A percentile compares a stretch with the other conserved stretches of the same genome.
phyloP scores from a whole-genome alignment of 352 stramenopile species.

The Phytophthora chlamydospora region DNA sequence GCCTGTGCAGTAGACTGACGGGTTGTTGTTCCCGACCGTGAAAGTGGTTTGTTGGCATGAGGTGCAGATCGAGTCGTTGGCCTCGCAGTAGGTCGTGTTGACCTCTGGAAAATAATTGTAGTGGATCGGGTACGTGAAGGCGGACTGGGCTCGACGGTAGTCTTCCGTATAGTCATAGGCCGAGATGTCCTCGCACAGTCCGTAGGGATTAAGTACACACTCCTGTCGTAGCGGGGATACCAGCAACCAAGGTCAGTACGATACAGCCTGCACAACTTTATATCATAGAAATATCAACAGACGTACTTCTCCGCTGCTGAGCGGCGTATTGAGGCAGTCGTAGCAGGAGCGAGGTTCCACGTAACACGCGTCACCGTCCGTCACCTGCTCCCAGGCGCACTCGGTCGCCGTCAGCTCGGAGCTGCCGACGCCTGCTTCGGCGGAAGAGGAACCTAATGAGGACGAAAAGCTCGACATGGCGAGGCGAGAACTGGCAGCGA shows the following conservation, averaged over 20 bases:
- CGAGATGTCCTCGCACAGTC: conserved; percentile 47
- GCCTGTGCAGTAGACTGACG: conserved; percentile 58
- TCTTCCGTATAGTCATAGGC: conserved; percentile 56
- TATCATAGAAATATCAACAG: conserved; percentile 11
- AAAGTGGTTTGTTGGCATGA: conserved; percentile 47
- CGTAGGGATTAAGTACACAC: conserved; percentile 56
- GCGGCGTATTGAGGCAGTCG: conserved; percentile 60
- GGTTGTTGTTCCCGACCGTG: conserved; percentile 41
- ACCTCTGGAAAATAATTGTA: conserved; percentile 66
- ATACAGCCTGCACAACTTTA: too few species aligned
- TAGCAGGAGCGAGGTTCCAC: conserved; percentile 60
- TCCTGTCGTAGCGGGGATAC: conserved; percentile 22
- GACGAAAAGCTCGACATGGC: conserved; percentile 14
- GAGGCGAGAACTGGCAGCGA: neutral
- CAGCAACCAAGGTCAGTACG: too few species aligned
- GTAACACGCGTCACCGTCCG: conserved; percentile 36
- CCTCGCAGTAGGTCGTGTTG: conserved; percentile 65
- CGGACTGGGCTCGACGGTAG: conserved; percentile 47
- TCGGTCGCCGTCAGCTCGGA: conserved; percentile 23
- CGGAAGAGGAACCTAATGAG: conserved; percentile 12
- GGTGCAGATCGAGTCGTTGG: conserved; percentile 42
- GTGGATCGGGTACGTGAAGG: conserved; percentile 46
- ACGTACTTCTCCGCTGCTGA: conserved; percentile 41
- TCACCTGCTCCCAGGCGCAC: conserved; percentile 54
- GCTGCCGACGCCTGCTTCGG: neutral